phyloP scores from a whole-genome alignment of 139 green algal genomes.

The Tetraselmis chui region DNA sequence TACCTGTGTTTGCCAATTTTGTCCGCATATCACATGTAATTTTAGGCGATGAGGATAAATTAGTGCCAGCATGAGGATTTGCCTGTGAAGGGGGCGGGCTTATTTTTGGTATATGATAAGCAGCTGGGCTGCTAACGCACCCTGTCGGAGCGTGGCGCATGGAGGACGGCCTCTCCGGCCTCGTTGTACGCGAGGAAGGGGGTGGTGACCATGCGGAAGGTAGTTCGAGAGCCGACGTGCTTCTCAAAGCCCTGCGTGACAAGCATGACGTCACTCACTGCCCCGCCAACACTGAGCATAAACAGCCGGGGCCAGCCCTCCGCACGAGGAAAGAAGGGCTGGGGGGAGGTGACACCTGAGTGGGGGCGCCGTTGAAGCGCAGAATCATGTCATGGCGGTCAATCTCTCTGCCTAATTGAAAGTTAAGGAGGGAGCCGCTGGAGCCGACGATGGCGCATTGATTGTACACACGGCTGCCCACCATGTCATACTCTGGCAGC shows the following conservation, averaged over 20 bases:
- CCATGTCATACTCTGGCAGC: background rate
- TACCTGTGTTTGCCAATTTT: no score
- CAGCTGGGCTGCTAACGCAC: no score
- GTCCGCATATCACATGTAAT: no score
- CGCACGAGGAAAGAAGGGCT: no score
- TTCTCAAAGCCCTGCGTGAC: constrained; percentile 2
- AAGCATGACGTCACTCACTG: no score
- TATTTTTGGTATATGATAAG: no score
- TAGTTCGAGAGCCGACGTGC: constrained; percentile 3
- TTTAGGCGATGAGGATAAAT: no score
- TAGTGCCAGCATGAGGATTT: no score
- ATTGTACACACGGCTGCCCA: constrained; percentile 6
- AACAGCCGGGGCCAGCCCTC: no score
- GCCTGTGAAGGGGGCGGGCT: no score
- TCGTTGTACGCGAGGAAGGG: constrained; percentile 6
- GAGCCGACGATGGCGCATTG: constrained; percentile 8
- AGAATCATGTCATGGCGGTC: constrained; percentile 2
- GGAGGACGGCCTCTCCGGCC: background rate
- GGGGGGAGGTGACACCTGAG: background rate
- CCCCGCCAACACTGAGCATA: no score
- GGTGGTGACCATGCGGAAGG: constrained; percentile 1
- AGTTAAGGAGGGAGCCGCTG: constrained; percentile 3
- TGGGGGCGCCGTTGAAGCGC: constrained; percentile 12
- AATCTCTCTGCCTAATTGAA: constrained; percentile 1
- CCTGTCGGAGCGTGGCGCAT: background rate